Percentiles rank a stretch among this genome's conserved stretches.
These are phyloP conservation scores for Tylopilus sp. DNA, from an alignment of 768 basidiomycete genomes.

Conservation along the genomic window DNA sequence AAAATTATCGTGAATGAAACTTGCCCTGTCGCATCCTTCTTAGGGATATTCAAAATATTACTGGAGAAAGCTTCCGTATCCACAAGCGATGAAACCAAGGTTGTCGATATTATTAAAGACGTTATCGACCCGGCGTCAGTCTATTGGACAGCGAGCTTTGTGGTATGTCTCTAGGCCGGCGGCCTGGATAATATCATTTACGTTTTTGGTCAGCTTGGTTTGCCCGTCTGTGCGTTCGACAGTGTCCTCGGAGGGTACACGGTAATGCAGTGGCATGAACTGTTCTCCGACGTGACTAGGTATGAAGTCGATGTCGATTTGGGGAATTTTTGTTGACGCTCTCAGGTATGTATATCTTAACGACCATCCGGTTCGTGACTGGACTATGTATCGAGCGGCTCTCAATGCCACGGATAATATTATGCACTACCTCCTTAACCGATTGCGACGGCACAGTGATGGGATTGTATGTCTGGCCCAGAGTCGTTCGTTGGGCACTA, in stretches of 20 bases:
- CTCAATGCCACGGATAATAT: conserved; percentile 26
- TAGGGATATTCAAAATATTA: conserved; percentile 4
- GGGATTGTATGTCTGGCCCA: conserved; percentile 16
- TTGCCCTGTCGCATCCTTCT: conserved; percentile 7
- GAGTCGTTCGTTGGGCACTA: neutral
- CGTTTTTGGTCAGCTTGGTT: conserved; percentile 13
- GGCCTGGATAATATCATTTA: neutral
- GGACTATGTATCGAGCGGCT: conserved; percentile 31
- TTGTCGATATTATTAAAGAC: conserved; percentile 61
- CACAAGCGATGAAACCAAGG: conserved; percentile 10
- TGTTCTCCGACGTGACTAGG: conserved; percentile 46
- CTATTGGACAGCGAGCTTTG: conserved; percentile 54
- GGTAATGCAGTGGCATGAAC: conserved; percentile 42
- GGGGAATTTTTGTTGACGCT: neutral
- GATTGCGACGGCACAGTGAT: conserved; percentile 17
- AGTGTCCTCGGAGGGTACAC: conserved; percentile 39
- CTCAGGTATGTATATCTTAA: conserved; percentile 38
- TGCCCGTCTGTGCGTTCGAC: conserved; percentile 36
- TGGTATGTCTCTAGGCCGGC: conserved; percentile 40
- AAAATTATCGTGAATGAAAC: conserved; percentile 15
- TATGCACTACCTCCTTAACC: conserved; percentile 20
- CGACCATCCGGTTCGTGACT: conserved; percentile 28
- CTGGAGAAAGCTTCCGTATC: conserved; percentile 12
- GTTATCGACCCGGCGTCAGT: conserved; percentile 63
- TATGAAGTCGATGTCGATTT: conserved; percentile 10